These are phyloP conservation scores for Floccularia luteovirens DNA, from an alignment of 768 basidiomycete species.

Conservation along the genomic window DNA sequence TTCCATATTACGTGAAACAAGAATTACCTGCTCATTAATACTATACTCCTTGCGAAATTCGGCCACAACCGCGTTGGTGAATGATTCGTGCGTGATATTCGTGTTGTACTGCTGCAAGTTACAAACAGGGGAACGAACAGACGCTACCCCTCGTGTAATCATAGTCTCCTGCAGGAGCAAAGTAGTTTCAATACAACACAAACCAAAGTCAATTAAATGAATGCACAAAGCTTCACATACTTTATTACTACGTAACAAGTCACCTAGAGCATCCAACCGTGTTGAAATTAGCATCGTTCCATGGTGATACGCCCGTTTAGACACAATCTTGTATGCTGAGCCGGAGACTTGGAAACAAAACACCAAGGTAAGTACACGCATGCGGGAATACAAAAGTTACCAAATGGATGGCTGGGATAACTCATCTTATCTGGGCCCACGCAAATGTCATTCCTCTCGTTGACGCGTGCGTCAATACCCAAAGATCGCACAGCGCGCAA, in stretches of 20 bases:
- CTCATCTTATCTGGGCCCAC: constrained; percentile 86
- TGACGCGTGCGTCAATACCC: constrained; percentile 71
- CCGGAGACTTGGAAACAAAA: constrained; percentile 90
- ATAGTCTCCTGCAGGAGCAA: constrained; percentile 66
- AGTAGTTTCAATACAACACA: too few relatives aligned
- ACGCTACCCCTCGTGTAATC: constrained; percentile 79
- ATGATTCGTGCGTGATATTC: constrained; percentile 55
- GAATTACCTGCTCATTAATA: constrained; percentile 20
- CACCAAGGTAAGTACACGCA: constrained; percentile 6
- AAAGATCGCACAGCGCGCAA: constrained; percentile 69
- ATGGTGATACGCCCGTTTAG: constrained; percentile 90
- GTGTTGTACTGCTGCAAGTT: constrained; percentile 59
- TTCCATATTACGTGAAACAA: background rate
- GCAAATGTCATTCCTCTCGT: constrained; percentile 89
- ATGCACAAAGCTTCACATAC: constrained; percentile 23
- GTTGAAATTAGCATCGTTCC: constrained; percentile 98
- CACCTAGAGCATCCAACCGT: constrained; percentile 59
- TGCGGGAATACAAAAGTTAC: background rate
- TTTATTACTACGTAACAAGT: constrained; percentile 60
- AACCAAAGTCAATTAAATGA: constrained; percentile 1
- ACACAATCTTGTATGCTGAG: constrained; percentile 94
- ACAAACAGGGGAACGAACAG: constrained; percentile 87
- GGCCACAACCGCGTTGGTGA: constrained; percentile 57
- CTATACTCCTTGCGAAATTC: constrained; percentile 62
- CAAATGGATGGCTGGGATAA: constrained; percentile 12